Evolutionary conservation across 1,284 basidiomycete species (phyloP).

Genomic region (Cryptococcus sp.): DNA sequence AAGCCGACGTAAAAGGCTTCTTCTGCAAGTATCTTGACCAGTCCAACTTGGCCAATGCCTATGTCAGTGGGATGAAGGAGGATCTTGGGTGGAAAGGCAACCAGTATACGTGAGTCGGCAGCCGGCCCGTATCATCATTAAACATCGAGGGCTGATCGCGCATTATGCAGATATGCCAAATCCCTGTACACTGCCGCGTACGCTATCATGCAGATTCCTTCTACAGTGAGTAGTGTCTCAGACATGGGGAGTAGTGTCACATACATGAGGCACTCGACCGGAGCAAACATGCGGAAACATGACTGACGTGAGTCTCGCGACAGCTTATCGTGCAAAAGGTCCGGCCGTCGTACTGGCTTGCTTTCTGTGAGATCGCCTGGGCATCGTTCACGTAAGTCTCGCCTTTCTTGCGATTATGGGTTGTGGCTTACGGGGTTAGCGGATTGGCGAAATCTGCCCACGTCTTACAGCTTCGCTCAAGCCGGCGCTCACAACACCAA

Average conservation of each 20-base stretch:
- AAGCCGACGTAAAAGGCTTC: background rate
- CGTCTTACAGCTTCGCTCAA: constrained; percentile 7
- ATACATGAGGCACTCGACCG: no score
- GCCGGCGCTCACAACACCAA: constrained; percentile 5
- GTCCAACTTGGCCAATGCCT: constrained; percentile 9
- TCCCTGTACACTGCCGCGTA: constrained; percentile 11
- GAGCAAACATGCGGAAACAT: no score
- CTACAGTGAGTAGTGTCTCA: constrained; percentile 5
- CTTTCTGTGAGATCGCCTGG: constrained; percentile 8
- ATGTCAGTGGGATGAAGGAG: constrained; percentile 9
- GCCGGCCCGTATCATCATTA: no score
- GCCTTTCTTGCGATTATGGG: no score
- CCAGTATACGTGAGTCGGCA: constrained; percentile 4
- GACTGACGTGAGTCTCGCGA: no score
- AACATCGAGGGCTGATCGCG: no score
- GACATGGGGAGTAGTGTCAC: no score
- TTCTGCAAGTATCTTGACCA: constrained; percentile 14
- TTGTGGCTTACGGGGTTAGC: no score
- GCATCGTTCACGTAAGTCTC: background rate
- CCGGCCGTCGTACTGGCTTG: constrained; percentile 8
- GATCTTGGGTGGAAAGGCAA: constrained; percentile 9
- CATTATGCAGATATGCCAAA: background rate
- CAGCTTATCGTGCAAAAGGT: constrained; percentile 11
- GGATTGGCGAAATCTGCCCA: no score
- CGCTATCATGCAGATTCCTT: constrained; percentile 13